These are phyloP conservation scores for Beauveria sp. DNA, from an alignment of 2,329 filamentous ascomycete genomes.

Conservation along the genomic window DNA sequence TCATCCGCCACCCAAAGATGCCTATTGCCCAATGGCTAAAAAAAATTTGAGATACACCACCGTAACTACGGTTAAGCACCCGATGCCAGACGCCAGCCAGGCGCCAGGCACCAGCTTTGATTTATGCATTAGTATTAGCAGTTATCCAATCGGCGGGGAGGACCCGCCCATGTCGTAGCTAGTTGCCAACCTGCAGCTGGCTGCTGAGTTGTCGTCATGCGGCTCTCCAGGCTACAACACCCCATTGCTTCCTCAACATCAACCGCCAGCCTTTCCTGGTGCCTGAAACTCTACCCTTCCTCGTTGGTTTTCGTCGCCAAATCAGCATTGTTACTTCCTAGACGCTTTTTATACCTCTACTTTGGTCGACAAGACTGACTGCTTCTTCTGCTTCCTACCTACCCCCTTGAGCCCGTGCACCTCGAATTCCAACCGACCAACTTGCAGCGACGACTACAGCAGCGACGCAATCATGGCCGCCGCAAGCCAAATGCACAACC, in stretches of 20 bases:
- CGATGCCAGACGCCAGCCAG: background rate
- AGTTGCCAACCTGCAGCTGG: background rate
- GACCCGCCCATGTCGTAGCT: background rate
- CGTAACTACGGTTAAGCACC: too few relatives aligned
- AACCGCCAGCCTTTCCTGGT: background rate
- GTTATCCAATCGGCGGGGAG: background rate
- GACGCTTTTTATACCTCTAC: background rate
- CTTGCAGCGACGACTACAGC: background rate
- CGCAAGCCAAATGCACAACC: slow-evolving; percentile 83
- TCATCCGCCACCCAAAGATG: too few relatives aligned
- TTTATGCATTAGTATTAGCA: background rate
- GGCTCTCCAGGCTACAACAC: background rate
- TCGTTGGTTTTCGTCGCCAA: background rate
- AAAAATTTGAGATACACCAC: too few relatives aligned
- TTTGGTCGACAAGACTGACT: background rate
- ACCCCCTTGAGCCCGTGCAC: background rate
- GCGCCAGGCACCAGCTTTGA: background rate
- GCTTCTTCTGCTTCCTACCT: background rate
- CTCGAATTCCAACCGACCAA: background rate
- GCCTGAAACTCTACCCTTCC: background rate
- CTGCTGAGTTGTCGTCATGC: background rate
- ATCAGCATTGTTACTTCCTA: background rate
- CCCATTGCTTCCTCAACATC: background rate
- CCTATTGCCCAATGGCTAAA: too few relatives aligned
- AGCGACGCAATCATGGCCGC: slow-evolving; percentile 51